phyloP scores from a whole-genome alignment of 139 green algal species.

The Coccomyxa sp. region DNA sequence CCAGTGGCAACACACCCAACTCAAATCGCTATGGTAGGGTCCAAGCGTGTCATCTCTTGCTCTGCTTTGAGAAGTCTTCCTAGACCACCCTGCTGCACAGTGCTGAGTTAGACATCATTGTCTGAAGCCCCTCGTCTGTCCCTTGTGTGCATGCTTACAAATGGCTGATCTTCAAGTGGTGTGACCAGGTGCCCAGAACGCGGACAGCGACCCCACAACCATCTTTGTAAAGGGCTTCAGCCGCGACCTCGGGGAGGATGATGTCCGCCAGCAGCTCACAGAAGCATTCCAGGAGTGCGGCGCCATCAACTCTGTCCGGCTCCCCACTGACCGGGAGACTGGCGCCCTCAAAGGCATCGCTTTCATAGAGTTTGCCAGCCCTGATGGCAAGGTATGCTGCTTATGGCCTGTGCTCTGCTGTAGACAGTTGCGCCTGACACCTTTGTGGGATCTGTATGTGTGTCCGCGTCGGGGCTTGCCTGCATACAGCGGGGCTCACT shows the following conservation, averaged over 20 bases:
- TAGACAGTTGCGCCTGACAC: background rate
- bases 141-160: background rate
- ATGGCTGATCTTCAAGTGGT: too few relatives aligned
- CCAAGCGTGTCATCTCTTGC: background rate
- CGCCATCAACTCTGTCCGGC: slow-evolving; percentile 53
- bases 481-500: too few relatives aligned
- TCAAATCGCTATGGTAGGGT: too few relatives aligned
- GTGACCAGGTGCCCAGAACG: background rate
- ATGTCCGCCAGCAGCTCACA: slow-evolving; percentile 50
- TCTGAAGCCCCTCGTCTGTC: background rate
- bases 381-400: slow-evolving; percentile 45
- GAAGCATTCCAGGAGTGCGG: slow-evolving; percentile 57
- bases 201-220: slow-evolving; percentile 30
- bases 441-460: too few relatives aligned
- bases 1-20: background rate
- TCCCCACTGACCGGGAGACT: slow-evolving; percentile 71
- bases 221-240: slow-evolving; percentile 82
- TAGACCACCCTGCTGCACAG: background rate
- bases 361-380: slow-evolving; percentile 65
- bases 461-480: too few relatives aligned
- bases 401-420: background rate
- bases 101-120: too few relatives aligned
- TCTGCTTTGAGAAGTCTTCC: background rate
- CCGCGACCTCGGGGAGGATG: slow-evolving; percentile 59
- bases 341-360: slow-evolving; percentile 71